phyloP scores from a whole-genome alignment of 176 grass and related monocot species.

The Zea mays region DNA sequence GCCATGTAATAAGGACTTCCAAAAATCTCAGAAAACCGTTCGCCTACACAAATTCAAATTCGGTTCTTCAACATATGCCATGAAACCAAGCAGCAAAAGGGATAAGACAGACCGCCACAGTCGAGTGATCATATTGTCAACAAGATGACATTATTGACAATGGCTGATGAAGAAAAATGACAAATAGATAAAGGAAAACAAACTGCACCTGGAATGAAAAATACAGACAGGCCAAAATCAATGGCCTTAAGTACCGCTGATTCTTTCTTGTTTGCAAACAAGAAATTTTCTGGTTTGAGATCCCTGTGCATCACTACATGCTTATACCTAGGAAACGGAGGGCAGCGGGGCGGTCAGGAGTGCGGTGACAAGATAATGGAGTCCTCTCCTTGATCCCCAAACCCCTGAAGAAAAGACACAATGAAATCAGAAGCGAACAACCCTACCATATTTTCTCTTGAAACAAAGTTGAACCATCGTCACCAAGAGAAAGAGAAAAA shows the following conservation, averaged over 20 bases:
- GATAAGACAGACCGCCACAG: neutral
- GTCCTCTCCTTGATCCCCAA: no score
- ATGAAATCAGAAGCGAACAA: no score
- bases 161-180: slow-evolving; percentile 21
- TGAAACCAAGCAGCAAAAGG: neutral
- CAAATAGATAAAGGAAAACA: neutral
- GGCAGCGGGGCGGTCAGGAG: no score
- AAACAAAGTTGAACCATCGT: no score
- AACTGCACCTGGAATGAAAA: slow-evolving; percentile 74
- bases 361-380: no score
- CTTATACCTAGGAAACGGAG: slow-evolving; percentile 30
- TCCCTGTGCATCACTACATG: slow-evolving; percentile 92
- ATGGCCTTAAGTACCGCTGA: slow-evolving; percentile 70
- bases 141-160: neutral
- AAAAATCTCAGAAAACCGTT: slow-evolving; percentile 94
- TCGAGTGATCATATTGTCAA: slow-evolving; percentile 4
- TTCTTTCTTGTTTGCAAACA: slow-evolving; percentile 92
- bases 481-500: no score
- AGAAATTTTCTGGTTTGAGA: slow-evolving; percentile 93
- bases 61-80: neutral
- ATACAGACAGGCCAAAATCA: slow-evolving; percentile 90
- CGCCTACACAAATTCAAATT: slow-evolving; percentile 55
- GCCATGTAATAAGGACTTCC: slow-evolving; percentile 99
- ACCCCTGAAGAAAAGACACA: no score
- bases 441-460: no score